Percentiles rank a stretch among this genome's conserved stretches.
phyloP scores from a whole-genome alignment of 2,329 filamentous ascomycete species.

The Colletotrichum karsti region DNA sequence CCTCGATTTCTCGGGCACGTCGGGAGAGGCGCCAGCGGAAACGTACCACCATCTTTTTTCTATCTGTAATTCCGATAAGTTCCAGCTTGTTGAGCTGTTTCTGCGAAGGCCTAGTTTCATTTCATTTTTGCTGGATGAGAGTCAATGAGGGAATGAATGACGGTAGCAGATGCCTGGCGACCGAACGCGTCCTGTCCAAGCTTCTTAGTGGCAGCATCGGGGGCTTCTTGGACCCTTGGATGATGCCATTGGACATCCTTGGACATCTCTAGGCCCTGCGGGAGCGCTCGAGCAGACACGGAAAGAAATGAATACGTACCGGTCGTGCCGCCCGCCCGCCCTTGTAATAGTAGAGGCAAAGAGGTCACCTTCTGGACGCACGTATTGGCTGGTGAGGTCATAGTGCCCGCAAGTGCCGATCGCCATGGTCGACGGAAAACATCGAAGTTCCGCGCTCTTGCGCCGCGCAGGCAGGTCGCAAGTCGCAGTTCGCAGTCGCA shows the following conservation, averaged over 20 bases:
- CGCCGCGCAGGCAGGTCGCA: too few relatives aligned
- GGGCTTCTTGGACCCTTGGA: slow-evolving; percentile 24
- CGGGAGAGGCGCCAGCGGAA: slow-evolving; percentile 13
- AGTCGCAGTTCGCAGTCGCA: too few relatives aligned
- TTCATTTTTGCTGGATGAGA: background rate
- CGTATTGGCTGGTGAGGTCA: slow-evolving; percentile 30
- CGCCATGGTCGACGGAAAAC: slow-evolving; percentile 25
- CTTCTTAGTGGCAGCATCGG: slow-evolving; percentile 14
- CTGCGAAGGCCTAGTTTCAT: too few relatives aligned
- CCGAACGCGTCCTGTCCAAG: slow-evolving; percentile 20
- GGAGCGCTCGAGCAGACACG: background rate
- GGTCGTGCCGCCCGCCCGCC: too few relatives aligned
- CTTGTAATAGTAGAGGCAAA: background rate
- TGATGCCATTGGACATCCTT: slow-evolving; percentile 23
- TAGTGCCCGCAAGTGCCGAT: slow-evolving; percentile 32
- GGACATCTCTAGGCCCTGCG: background rate
- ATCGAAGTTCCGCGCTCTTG: slow-evolving; percentile 14
- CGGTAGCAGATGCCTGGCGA: background rate
- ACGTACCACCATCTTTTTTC: background rate
- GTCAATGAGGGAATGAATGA: background rate
- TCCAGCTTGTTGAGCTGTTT: too few relatives aligned
- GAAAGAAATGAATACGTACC: background rate
- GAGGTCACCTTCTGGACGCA: background rate
- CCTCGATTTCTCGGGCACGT: slow-evolving; percentile 8
- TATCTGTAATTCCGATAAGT: too few relatives aligned